Evolutionary conservation across 192 early-diverging fungal species (phyloP).

Genomic region (Entomortierella parvispora): DNA sequence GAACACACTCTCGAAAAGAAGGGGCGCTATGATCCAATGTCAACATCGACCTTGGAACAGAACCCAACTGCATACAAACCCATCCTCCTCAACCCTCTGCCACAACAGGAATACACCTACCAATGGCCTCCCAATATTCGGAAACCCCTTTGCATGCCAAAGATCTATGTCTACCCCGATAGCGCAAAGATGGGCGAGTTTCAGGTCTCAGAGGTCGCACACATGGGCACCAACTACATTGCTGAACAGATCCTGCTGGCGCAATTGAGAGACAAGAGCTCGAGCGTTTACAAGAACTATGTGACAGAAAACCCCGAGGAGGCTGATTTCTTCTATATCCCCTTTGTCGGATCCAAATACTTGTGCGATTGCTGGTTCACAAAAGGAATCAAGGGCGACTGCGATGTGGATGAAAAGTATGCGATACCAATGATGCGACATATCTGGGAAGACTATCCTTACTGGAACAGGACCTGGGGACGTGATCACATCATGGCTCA

Average conservation of each 20-base stretch:
- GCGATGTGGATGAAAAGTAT: constrained; percentile 55
- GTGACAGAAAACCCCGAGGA: constrained; percentile 58
- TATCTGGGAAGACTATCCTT: constrained; percentile 49
- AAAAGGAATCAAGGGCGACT: constrained; percentile 28
- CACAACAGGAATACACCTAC: background rate
- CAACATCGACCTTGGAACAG: background rate
- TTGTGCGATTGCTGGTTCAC: constrained; percentile 56
- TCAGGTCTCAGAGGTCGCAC: background rate
- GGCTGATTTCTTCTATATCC: constrained; percentile 59
- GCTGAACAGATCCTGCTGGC: constrained; percentile 36
- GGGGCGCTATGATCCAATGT: background rate
- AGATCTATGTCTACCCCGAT: constrained; percentile 29
- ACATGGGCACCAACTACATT: background rate
- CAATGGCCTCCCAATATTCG: constrained; percentile 16
- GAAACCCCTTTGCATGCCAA: constrained; percentile 17
- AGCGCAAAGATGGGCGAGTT: constrained; percentile 19
- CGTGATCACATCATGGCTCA: constrained; percentile 58
- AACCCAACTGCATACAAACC: constrained; percentile 11
- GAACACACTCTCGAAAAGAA: constrained; percentile 5
- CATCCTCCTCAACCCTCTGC: constrained; percentile 15
- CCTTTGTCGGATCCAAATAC: constrained; percentile 59
- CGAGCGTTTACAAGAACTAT: constrained; percentile 50
- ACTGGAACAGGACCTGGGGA: constrained; percentile 54
- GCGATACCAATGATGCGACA: constrained; percentile 57
- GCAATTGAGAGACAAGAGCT: constrained; percentile 41